A percentile compares a stretch with the other conserved stretches of the same genome.
These are phyloP conservation scores for Hemisphaericaspora xylofermentans DNA, from an alignment of 1,139 yeast genomes.

Conservation along the genomic window DNA sequence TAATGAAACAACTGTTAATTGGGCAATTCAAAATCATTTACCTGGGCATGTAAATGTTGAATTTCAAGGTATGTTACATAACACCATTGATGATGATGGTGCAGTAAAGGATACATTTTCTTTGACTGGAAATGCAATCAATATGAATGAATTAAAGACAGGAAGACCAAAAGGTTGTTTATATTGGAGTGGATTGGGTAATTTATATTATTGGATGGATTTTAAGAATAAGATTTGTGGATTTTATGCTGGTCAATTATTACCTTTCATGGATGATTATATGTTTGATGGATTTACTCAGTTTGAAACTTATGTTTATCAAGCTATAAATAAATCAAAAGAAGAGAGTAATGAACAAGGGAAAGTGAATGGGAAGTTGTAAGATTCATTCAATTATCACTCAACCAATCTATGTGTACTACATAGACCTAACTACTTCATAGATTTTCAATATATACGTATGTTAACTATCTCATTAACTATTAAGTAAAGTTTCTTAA, in stretches of 20 bases:
- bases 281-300: conserved; percentile 16
- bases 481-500: too few species aligned
- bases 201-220: conserved; percentile 49
- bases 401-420: neutral
- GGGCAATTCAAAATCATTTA: conserved; percentile 35
- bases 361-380: neutral
- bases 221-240: conserved; percentile 42
- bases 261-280: conserved; percentile 28
- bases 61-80: conserved; percentile 16
- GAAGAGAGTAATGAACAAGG: conserved; percentile 3
- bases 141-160: conserved; percentile 35
- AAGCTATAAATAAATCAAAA: conserved; percentile 13
- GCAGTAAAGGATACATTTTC: conserved; percentile 73
- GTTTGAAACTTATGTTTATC: conserved; percentile 21
- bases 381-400: too few species aligned
- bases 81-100: conserved; percentile 18
- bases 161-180: conserved; percentile 43
- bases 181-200: conserved; percentile 50
- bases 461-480: too few species aligned
- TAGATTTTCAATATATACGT: too few species aligned
- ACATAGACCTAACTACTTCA: neutral
- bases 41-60: conserved; percentile 26
- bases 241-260: conserved; percentile 39
- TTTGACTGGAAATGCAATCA: conserved; percentile 72
- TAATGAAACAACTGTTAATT: conserved; percentile 28